Conservation (phyloP, 2,329 filamentous ascomycete species). For the Purpureocillium takamizusanense region DNA sequence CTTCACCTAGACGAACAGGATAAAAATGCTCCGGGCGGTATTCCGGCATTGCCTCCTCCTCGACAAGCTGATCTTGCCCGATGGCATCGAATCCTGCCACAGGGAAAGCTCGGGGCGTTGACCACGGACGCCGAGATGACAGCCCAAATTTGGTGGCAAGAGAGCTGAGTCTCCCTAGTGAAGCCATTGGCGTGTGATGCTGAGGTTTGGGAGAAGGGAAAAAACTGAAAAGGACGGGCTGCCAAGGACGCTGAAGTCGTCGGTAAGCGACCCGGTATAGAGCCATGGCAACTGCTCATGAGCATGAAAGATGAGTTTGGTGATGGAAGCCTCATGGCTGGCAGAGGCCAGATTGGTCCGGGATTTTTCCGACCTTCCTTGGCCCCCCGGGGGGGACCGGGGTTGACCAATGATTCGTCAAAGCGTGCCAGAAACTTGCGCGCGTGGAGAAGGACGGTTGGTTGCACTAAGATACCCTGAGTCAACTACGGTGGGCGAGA, state of each 20-base stretch:
- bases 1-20: slow-evolving; percentile 25
- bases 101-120: slow-evolving; percentile 8
- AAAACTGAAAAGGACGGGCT: background rate
- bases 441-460: no score
- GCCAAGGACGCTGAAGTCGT: background rate
- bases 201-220: background rate
- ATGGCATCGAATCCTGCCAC: slow-evolving; percentile 9
- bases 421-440: no score
- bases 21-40: slow-evolving; percentile 27
- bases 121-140: slow-evolving; percentile 1
- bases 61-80: slow-evolving; percentile 11
- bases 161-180: background rate
- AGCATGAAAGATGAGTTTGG: no score
- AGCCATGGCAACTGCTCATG: background rate
- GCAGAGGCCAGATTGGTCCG: no score
- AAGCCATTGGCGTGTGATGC: background rate
- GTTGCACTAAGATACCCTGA: no score
- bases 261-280: background rate
- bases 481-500: no score
- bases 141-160: background rate
- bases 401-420: no score
- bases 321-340: no score
- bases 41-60: slow-evolving; percentile 27
- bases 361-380: no score
- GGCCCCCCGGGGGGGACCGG: no score